Evolutionary conservation across 306 rosid species (phyloP).

Genomic region (Cucumis hystrix): DNA sequence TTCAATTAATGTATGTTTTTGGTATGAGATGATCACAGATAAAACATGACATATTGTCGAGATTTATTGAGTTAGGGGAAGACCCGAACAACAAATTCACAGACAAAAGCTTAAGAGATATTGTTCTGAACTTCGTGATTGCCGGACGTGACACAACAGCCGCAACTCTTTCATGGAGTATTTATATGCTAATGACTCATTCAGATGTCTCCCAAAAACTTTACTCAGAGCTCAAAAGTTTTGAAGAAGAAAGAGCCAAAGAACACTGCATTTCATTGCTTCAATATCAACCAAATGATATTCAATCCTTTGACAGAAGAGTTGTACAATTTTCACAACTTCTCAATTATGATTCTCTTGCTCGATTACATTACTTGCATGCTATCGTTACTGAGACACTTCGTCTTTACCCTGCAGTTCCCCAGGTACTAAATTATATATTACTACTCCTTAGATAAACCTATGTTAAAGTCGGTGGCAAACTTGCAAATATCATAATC

Average conservation of each 20-base stretch:
- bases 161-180: slow-evolving; percentile 89
- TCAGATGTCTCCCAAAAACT: slow-evolving; percentile 61
- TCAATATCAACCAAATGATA: slow-evolving; percentile 33
- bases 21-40: slow-evolving; percentile 23
- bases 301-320: slow-evolving; percentile 45
- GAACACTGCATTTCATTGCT: slow-evolving; percentile 37
- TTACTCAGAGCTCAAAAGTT: slow-evolving; percentile 46
- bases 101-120: slow-evolving; percentile 73
- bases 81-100: slow-evolving; percentile 35
- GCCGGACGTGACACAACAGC: slow-evolving; percentile 98
- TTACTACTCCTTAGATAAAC: no score
- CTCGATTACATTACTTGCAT: slow-evolving; percentile 52
- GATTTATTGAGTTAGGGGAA: slow-evolving; percentile 64
- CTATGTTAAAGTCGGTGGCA: no score
- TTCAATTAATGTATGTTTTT: no score
- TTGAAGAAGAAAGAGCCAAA: slow-evolving; percentile 52
- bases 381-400: slow-evolving; percentile 90
- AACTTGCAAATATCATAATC: no score
- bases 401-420: slow-evolving; percentile 85
- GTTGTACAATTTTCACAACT: slow-evolving; percentile 40
- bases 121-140: slow-evolving; percentile 83
- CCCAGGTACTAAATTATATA: slow-evolving; percentile 42
- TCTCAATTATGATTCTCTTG: slow-evolving; percentile 59
- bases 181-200: slow-evolving; percentile 65
- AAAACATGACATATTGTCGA: slow-evolving; percentile 74